Base-by-base conservation (phyloP, 176 grass and related monocot genomes). In the Pontederia paniculata region DNA sequence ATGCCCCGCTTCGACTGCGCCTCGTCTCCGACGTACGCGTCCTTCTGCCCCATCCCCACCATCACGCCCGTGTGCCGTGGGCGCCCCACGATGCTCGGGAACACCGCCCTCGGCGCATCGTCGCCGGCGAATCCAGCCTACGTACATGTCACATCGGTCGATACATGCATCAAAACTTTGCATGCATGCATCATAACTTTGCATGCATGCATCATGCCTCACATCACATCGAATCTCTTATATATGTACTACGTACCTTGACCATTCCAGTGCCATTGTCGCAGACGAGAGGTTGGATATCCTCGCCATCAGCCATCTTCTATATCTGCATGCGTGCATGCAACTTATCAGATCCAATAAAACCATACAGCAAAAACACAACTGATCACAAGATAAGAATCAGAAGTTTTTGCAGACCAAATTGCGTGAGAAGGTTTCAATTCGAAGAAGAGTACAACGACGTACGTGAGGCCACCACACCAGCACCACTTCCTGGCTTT, bases 211-310 rank as follows among this genome's bases (percentile, higher is more conserved):
- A 48, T 48, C 10, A 48, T 48, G 45, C 12, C 45, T 48, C 12
- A 12, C 12, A 48, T n/a, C n/a, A n/a, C n/a, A 48, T 48, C 45
- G 5, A 48, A 48, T 9, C 11, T 9, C 10, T 18, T 4, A 0
- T 10, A 14, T 18, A 17, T 44, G 42, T 9, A 5, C 5, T 10
- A 19, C 28, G 68, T 65, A 85, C 83, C 83, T 87, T 87, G 15
- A 87, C 83, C 83, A 87, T 87, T 44, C 83, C 83, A 14, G 83
- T 87, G 19, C 83, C 83, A 75, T 87, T 87, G 71, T 87, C 83
- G 70, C 83, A 87, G 50, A 87, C 83, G 65, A 87, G 78, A 67
- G 83, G 83, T 58, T 87, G 83, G 44, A 87, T 87, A 11, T 87
- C 83, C 74, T 87, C 83, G 13, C 74, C 62, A 51, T 87, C 83